Evolutionary conservation across 106 monocot genomes (phyloP), one percentile per base, ranked within the genome.

Genomic region (Cymbidium sinense): DNA sequence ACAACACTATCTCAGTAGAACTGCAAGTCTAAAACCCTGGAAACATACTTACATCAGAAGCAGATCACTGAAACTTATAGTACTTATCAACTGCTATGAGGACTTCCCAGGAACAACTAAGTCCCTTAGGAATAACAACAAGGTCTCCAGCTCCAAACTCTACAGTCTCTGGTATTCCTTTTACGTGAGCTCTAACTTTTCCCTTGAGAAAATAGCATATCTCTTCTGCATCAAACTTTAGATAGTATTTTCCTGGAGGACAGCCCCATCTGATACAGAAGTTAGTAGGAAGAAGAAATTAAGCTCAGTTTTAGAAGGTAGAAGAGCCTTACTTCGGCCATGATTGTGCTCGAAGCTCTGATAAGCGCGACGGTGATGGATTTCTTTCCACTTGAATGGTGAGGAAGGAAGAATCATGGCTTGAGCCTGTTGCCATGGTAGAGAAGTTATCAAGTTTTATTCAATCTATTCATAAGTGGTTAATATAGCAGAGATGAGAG

Each of bases 31-130:
- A 47, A 47, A 47, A 47, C 47, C 47, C 2, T 2, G 23, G 23
- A 58, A 58, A 58, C 23, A 58, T 58, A 58, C 58, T 58, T 4
- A 23, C 47, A 58, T 23, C 23, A 58, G 58, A n/a, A 58, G 23
- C 4, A 58, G 58, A 67, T 67, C 67, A 67, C 12, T 33, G 31
- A 58, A 91, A 91, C 74, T 88, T 87, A 79, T 91, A 91, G 84
- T 91, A 83, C 72, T 91, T 91, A 79, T 91, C 91, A 37, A 91
- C 84, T 23, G 91, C 86, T 1, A 91, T 76, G 17, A 78, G 81
- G 79, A 91, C 91, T 47, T 91, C 87, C 91, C 91, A 91, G 43
- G 87, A 88, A 86, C 91, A 91, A 69, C 91, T 86, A 69, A 91
- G 79, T 1, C 91, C 91, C 62, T 91, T 91, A 55, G 91, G 91